These are phyloP conservation scores for Thelonectria olida DNA, from an alignment of 2,329 filamentous ascomycete species.

Conservation along the genomic window DNA sequence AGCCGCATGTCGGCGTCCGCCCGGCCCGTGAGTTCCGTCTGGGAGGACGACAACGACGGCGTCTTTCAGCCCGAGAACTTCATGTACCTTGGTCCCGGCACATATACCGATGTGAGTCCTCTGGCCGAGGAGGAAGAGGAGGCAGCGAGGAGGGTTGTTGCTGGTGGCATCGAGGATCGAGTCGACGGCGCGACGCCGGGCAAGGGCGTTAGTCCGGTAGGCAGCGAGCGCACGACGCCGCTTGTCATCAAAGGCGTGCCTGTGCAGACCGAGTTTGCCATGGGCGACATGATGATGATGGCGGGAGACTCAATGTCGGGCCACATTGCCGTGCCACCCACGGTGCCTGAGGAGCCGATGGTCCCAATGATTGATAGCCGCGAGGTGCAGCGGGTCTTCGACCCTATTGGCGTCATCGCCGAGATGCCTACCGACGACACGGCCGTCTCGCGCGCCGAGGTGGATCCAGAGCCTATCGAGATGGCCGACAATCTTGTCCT, in stretches of 20 bases:
- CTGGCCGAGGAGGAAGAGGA: constrained; percentile 52
- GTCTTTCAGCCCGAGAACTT: constrained; percentile 63
- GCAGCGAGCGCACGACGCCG: constrained; percentile 44
- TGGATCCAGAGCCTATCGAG: constrained; percentile 56
- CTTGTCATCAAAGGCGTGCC: constrained; percentile 27
- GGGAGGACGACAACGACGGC: constrained; percentile 45
- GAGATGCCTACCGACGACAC: constrained; percentile 59
- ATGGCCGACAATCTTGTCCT: constrained; percentile 51
- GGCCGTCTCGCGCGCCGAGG: constrained; percentile 51
- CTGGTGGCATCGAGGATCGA: constrained; percentile 30
- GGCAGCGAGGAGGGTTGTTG: constrained; percentile 42
- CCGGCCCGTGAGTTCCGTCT: constrained; percentile 44
- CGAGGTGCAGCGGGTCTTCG: constrained; percentile 39
- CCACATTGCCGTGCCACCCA: constrained; percentile 24
- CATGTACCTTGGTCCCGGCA: constrained; percentile 61
- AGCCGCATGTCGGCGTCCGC: constrained; percentile 46
- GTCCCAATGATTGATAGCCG: constrained; percentile 48
- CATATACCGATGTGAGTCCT: constrained; percentile 57
- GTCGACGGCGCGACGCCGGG: constrained; percentile 20
- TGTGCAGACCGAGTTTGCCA: constrained; percentile 14
- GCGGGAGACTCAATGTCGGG: constrained; percentile 2
- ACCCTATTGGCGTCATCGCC: constrained; percentile 56
- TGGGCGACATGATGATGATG: constrained; percentile 1
- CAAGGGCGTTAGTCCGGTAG: constrained; percentile 42
- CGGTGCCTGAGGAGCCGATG: constrained; percentile 32